Percentiles rank a stretch among this genome's conserved stretches.
Evolutionary conservation across 2,329 filamentous ascomycete genomes (phyloP).

Genomic region (Sclerotiophoma versabilis): DNA sequence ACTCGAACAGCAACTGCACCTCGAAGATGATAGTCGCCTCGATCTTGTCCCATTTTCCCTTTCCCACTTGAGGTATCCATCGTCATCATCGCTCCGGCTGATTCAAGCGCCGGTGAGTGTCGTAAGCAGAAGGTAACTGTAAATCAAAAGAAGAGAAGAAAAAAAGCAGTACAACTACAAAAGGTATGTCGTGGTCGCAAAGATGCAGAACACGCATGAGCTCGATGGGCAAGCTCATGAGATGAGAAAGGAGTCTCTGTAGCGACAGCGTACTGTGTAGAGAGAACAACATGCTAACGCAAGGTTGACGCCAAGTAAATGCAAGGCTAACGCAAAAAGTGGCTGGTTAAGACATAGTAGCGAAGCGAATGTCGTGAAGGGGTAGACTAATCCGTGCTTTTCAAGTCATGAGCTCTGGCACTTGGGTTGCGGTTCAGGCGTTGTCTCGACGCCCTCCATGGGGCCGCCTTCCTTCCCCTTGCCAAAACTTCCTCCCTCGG

Average conservation of each 20-base stretch:
- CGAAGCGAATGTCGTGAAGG: constrained; percentile 45
- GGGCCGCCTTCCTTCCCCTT: constrained; percentile 28
- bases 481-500: constrained; percentile 32
- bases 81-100: constrained; percentile 4
- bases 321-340: constrained; percentile 27
- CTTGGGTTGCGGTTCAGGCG: constrained; percentile 18
- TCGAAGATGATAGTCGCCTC: background rate
- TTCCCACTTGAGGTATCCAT: constrained; percentile 17
- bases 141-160: constrained; percentile 3
- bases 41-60: background rate
- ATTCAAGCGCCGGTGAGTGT: constrained; percentile 8
- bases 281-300: constrained; percentile 16
- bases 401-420: constrained; percentile 11
- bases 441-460: constrained; percentile 39
- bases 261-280: constrained; percentile 12
- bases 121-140: constrained; percentile 1
- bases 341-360: constrained; percentile 36
- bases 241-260: constrained; percentile 3
- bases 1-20: background rate
- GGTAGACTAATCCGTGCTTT: background rate
- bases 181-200: constrained; percentile 10
- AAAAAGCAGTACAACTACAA: constrained; percentile 20
- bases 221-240: background rate
- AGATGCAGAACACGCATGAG: constrained; percentile 6
- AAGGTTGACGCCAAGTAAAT: constrained; percentile 24